Conservation (phyloP, 169 alveolate genomes). For the Cryptosporidium canis region DNA sequence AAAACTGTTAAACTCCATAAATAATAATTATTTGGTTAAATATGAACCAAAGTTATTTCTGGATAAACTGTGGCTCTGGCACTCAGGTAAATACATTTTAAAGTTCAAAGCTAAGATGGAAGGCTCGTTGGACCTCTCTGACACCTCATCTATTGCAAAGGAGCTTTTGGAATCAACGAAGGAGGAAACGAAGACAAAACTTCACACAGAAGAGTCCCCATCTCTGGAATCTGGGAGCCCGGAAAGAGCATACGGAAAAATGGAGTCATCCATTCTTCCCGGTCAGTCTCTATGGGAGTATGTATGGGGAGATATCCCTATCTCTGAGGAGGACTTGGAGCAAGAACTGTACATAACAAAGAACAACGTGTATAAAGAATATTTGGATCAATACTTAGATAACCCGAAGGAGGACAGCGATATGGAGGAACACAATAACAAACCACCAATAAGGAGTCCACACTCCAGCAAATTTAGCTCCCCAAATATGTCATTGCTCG, state of each 20-base stretch:
- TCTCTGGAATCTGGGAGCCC: neutral
- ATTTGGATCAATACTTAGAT: neutral
- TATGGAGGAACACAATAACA: neutral
- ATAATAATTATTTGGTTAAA: neutral
- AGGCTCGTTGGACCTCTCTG: neutral
- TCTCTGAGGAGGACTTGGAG: slow-evolving; percentile 45
- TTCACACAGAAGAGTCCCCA: neutral
- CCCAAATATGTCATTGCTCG: neutral
- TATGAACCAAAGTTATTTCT: neutral
- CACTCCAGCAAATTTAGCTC: neutral
- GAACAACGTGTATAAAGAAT: slow-evolving; percentile 1
- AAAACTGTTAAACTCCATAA: neutral
- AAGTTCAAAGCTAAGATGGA: neutral
- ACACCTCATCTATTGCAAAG: neutral
- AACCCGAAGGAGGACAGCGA: neutral
- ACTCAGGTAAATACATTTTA: neutral
- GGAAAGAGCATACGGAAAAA: slow-evolving; percentile 25
- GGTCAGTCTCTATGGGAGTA: slow-evolving; percentile 70
- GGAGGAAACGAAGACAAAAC: neutral
- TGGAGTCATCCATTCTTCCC: slow-evolving; percentile 61
- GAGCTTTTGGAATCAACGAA: neutral
- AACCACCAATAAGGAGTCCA: neutral
- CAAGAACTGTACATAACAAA: slow-evolving; percentile 39
- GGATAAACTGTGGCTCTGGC: slow-evolving; percentile 18
- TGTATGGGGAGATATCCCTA: slow-evolving; percentile 61